These are phyloP conservation scores for Psilocybe cubensis DNA, from an alignment of 768 basidiomycete species.

Conservation along the genomic window DNA sequence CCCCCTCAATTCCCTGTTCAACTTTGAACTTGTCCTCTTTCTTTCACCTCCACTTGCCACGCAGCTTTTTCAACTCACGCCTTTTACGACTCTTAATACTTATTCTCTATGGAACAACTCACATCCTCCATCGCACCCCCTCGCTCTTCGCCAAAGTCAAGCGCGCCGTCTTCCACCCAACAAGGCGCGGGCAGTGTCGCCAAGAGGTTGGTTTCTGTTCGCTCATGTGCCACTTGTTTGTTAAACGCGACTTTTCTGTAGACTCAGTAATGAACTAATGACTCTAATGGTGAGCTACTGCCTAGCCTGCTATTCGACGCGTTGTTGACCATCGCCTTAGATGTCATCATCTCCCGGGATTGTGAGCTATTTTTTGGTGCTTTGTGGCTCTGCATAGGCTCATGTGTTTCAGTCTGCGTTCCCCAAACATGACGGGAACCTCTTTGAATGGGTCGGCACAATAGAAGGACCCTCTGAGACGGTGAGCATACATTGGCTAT, in stretches of 20 bases:
- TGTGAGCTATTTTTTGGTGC: constrained; percentile 47
- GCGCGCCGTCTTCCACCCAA: constrained; percentile 50
- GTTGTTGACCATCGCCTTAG: constrained; percentile 39
- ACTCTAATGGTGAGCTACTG: constrained; percentile 71
- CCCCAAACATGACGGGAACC: constrained; percentile 83
- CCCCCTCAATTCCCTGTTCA: constrained; percentile 8
- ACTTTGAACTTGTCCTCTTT: constrained; percentile 12
- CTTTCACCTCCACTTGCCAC: constrained; percentile 4
- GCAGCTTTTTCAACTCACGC: constrained; percentile 7
- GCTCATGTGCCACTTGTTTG: constrained; percentile 3
- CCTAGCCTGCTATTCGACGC: background rate
- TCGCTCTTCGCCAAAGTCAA: constrained; percentile 60
- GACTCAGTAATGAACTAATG: constrained; percentile 86
- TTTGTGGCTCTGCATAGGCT: constrained; percentile 9
- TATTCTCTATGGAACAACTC: constrained; percentile 68
- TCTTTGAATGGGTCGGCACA: constrained; percentile 91
- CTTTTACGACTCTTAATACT: constrained; percentile 25
- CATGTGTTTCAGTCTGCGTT: constrained; percentile 73
- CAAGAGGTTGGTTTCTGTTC: constrained; percentile 62
- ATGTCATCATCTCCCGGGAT: constrained; percentile 91
- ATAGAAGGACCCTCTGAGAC: constrained; percentile 83
- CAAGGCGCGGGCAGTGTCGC: constrained; percentile 79
- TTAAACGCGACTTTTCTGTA: constrained; percentile 27
- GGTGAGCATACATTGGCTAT: constrained; percentile 42
- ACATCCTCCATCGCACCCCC: constrained; percentile 65